Evolutionary conservation across 73 alveolate species (phyloP), one percentile per base, ranked within the genome.

Genomic region (Paramecium sexaurelia): DNA sequence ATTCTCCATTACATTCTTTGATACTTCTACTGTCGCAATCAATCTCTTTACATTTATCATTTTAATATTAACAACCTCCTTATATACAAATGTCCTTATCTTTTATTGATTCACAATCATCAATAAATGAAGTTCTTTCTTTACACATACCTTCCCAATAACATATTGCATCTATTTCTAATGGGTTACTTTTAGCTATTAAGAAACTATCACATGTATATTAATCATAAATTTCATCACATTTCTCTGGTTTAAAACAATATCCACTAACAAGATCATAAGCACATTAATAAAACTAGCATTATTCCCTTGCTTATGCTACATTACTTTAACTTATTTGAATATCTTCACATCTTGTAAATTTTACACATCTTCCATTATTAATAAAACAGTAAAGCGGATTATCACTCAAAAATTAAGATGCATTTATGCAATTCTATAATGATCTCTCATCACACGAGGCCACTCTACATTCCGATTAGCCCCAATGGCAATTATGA

Each of bases 1-100:
- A 78, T 24, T 78, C 90, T 78, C 90, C 90, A 78, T 78, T 78
- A 41, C 90, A 78, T 5, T 78, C 73, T 41, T 45, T 78, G 19
- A 78, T 41, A 41, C 35, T 39, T 17, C 73, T 41, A 33, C 8
- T 22, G 15, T 15, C 3, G 32, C 90, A 78, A 3, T 37, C 19
- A 40, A 78, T 20, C 29, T 78, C 90, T 24, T 41, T 19, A 45
- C 90, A 78, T n/a, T 39, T 33, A 73, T 61, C 83, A 0, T 61
- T 61, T 11, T 61, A 41, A 61, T 11, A 61, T 29, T 61, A 71
- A 33, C 86, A 71, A 15, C 86, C 86, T 13, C 55, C 55, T 35
- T 32, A 3, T 71, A 11, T 11, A 71, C 86, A 71, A 0, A 71
- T 24, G 15, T 37, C 51, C 13, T 71, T 13, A 7, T 71, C 86